Conservation (phyloP, 352 stramenopile species). For the Blastocystis sp. region DNA sequence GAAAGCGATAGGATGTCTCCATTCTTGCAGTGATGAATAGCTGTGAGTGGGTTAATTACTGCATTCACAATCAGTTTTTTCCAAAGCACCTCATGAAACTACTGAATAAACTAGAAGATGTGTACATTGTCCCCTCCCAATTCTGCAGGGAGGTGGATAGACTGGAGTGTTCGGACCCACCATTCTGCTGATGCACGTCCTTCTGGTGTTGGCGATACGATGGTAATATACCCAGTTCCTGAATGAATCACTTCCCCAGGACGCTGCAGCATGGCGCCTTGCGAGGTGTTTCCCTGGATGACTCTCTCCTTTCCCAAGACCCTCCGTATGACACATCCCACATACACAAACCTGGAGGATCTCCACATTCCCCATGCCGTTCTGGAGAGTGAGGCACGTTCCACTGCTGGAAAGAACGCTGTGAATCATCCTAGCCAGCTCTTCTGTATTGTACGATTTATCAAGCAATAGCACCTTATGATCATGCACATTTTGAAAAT, state of each 20-base stretch:
- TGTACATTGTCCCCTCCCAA: not conserved
- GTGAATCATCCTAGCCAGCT: not conserved
- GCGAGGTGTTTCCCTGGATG: constrained; percentile 46
- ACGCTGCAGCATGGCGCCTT: not conserved
- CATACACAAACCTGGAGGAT: constrained; percentile 36
- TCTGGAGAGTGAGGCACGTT: constrained; percentile 46
- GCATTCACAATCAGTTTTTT: constrained; percentile 51
- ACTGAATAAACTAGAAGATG: not conserved
- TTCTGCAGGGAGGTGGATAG: not conserved
- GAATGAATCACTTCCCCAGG: constrained; percentile 41
- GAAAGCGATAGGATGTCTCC: not conserved
- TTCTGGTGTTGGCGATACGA: not conserved
- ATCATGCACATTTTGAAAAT: not conserved
- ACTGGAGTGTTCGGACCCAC: constrained; percentile 21
- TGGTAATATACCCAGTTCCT: constrained; percentile 52
- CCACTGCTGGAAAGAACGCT: constrained; percentile 1
- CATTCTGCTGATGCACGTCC: not conserved
- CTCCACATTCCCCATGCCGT: constrained; percentile 59
- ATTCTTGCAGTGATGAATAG: not conserved
- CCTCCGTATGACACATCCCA: not conserved
- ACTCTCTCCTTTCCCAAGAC: constrained; percentile 45
- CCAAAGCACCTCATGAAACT: constrained; percentile 21
- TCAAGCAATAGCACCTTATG: constrained; percentile 11
- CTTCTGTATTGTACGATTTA: constrained; percentile 44
- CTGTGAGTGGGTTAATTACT: constrained; percentile 27